Base-by-base conservation (phyloP, 2,329 filamentous ascomycete genomes). In the Alternaria postmessia region DNA sequence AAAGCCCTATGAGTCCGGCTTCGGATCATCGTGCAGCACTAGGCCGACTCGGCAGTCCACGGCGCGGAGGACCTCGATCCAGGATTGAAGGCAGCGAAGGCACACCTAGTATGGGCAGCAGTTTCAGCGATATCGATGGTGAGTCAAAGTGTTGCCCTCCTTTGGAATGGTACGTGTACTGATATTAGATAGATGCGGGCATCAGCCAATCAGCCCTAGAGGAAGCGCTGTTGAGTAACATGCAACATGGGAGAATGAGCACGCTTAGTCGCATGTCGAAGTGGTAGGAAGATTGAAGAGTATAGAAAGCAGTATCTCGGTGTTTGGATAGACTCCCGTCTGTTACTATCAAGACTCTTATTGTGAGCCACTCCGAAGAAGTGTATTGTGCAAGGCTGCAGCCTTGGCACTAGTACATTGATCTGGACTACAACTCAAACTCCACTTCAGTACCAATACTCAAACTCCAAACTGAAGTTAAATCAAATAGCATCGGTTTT, bases 61-160 rank as follows among this genome's bases (percentile, higher is more conserved):
- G 28, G 84, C 84, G 68, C 8, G 51, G 28, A 30, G 66, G 64
- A 20, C 54, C 47, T 20, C 73, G 63, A 49, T 54, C 58, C 24
- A 59, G 59, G 41, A 73, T 64, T 41, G 74, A 76, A 24, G 74
- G 74, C 5, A 78, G 75, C 44, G 75, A 78, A 44, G 75, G 74
- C 1, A 74, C 74, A 2, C 75, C 74, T 14, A 78, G 75, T 42
- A 78, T 78, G 74, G 91, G 91, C 1, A 94, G 91, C 75, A 94
- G 91, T 69, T 95, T 93, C 71, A 94, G 91, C 78, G 92, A 95
- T 80, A 84, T 96, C 43, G 92, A 94, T 75, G 91, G 91, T 85
- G 76, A 66, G 73, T 70, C 41, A 42, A 18, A 28, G 36, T 9
- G 2, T n/a, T 49, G 12, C 14, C 4, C 7, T 51, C n/a, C 7